Evolutionary conservation across 2,329 filamentous ascomycete genomes (phyloP), one percentile per base, ranked within the genome.

Genomic region (Tolypocladium ovalisporum): DNA sequence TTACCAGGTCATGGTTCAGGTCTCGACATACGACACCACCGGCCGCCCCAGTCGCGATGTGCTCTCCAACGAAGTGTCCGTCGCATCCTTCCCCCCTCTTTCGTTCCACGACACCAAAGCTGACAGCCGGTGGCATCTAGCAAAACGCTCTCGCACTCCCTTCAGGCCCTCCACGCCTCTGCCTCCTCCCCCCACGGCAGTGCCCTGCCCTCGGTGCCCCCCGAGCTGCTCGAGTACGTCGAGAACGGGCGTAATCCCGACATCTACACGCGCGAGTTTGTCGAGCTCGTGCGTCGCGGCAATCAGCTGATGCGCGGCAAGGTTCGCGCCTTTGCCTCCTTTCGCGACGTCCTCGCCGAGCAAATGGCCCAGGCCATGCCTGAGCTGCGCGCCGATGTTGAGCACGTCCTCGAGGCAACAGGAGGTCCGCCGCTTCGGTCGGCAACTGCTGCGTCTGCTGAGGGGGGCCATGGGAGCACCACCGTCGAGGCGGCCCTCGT

Each of bases 201-300:
- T 7, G 39, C 65, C 27, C 76, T 84, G 44, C 81, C 82, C 5
- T 71, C 69, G 36, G 77, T 86, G 27, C 84, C 84, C 2, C 79
- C 79, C 55, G 84, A 87, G 65, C 78, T 88, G 15, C 76, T 87
- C 59, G 76, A 83, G 66, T 88, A 88, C 72, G 85, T 88, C 64
- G 85, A 88, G 69, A 82, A 83, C 67, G 85, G 85, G 51, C 83
- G 85, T 54, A 88, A 88, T 74, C 85, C 85, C 2, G 85, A 88
- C 71, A 88, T 88, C 64, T 88, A 88, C 76, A 88, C 85, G 56
- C 78, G 85, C 65, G 85, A 88, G 74, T 88, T 88, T 65, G 84
- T 88, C 65, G 85, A 88, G 79, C 76, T 85, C 55, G 84, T 85
- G 29, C 75, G 84, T 56, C 76, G 84, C 52, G 77, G 80, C 44